Conservation (phyloP, 1,139 yeast genomes). For the Magnusiomyces suaveolens region DNA sequence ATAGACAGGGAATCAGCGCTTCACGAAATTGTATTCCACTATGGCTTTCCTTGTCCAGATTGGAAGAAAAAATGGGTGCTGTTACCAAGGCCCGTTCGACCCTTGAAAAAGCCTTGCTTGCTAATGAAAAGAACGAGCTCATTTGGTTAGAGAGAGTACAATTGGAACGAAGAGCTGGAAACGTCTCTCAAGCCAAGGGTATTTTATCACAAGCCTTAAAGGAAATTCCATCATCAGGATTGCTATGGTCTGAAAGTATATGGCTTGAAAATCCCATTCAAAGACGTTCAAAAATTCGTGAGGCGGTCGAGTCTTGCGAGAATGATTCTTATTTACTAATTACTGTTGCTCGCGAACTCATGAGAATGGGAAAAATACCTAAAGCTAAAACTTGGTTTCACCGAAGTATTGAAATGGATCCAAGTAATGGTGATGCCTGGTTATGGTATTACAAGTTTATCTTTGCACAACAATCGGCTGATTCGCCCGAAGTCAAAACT, state of each 20-base stretch:
- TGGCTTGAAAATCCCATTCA: constrained; percentile 40
- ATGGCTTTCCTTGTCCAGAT: constrained; percentile 48
- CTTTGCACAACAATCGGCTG: constrained; percentile 24
- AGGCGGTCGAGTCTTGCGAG: constrained; percentile 60
- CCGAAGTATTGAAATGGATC: constrained; percentile 50
- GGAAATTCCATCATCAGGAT: constrained; percentile 48
- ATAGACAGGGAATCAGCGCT: constrained; percentile 41
- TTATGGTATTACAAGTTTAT: constrained; percentile 47
- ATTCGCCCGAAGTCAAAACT: constrained; percentile 1
- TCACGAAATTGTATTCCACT: constrained; percentile 40
- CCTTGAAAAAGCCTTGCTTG: constrained; percentile 56
- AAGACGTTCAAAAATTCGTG: constrained; percentile 55
- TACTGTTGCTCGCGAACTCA: constrained; percentile 59
- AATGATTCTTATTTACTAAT: constrained; percentile 52
- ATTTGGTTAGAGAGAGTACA: constrained; percentile 52
- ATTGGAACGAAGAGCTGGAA: constrained; percentile 47
- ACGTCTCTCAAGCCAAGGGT: constrained; percentile 45
- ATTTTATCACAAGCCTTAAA: constrained; percentile 53
- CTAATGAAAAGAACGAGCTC: constrained; percentile 40
- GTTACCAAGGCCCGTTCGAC: constrained; percentile 61
- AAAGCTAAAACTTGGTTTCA: constrained; percentile 73
- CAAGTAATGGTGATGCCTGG: constrained; percentile 67
- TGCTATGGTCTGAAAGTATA: constrained; percentile 55
- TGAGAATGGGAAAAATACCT: constrained; percentile 53
- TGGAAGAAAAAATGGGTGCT: constrained; percentile 39